Conservation (phyloP, 306 rosid species). For the Sesbania bispinosa region DNA sequence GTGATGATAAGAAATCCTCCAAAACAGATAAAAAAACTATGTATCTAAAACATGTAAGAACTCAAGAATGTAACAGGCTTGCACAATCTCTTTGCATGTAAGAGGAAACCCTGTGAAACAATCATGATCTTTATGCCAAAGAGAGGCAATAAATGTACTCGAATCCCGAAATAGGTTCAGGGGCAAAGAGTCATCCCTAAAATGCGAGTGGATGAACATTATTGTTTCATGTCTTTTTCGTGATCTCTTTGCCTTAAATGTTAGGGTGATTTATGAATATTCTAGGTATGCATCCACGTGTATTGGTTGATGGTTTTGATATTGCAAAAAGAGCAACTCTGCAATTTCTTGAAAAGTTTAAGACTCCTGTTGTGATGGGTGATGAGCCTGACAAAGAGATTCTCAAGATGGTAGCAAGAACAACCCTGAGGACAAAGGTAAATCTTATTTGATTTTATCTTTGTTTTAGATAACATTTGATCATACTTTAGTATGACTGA, state of each 20-base stretch:
- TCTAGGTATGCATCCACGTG: conserved; percentile 98
- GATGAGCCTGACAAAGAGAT: conserved; percentile 89
- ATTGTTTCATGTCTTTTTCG: neutral
- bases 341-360: conserved; percentile 83
- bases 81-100: neutral
- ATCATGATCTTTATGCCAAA: neutral
- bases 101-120: neutral
- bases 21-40: neutral
- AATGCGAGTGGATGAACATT: neutral
- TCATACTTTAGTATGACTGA: neutral
- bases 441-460: neutral
- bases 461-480: neutral
- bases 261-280: neutral
- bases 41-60: neutral
- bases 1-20: neutral
- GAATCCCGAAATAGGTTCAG: neutral
- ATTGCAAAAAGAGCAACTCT: conserved; percentile 91
- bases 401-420: conserved; percentile 90
- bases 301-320: conserved; percentile 95
- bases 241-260: neutral
- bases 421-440: conserved; percentile 93
- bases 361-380: conserved; percentile 85
- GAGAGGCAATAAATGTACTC: neutral
- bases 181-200: neutral
- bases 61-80: neutral